A percentile compares a stretch with the other conserved stretches of the same genome.
phyloP scores from a whole-genome alignment of 176 grass and related monocot species.

The Puccinellia tenuiflora region DNA sequence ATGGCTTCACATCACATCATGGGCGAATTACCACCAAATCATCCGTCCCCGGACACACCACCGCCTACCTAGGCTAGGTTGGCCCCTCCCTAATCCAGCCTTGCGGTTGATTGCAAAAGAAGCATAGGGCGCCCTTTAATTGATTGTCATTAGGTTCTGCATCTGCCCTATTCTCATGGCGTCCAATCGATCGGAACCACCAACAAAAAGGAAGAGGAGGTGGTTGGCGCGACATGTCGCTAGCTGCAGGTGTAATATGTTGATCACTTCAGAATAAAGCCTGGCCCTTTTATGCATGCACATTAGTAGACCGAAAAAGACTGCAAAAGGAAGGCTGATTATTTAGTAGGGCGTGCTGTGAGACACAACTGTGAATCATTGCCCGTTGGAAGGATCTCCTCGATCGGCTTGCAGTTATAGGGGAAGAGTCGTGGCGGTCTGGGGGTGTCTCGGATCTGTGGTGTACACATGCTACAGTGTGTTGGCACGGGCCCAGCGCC shows the following conservation, averaged over 20 bases:
- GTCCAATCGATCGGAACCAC: conserved; percentile 5
- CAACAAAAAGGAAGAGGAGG: neutral
- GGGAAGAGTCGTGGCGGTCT: neutral
- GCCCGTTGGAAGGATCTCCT: too few species aligned
- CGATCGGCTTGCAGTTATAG: too few species aligned
- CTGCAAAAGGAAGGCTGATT: too few species aligned
- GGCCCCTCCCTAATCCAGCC: too few species aligned
- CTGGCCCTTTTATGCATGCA: neutral
- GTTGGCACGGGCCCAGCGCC: too few species aligned
- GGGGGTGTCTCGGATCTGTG: neutral
- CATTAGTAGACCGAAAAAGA: neutral
- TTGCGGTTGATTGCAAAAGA: neutral
- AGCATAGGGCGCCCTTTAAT: neutral
- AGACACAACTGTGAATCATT: too few species aligned
- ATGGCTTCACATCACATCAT: neutral
- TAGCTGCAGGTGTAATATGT: neutral
- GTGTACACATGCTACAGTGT: neutral
- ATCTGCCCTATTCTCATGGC: neutral
- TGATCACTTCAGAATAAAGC: neutral
- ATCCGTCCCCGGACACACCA: neutral
- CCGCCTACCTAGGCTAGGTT: neutral
- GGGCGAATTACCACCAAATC: neutral
- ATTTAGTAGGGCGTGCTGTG: too few species aligned
- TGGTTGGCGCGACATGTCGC: neutral
- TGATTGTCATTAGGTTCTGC: neutral